Evolutionary conservation across 495 filamentous ascomycete genomes (phyloP).

Genomic region (Amniculicola lignicola): DNA sequence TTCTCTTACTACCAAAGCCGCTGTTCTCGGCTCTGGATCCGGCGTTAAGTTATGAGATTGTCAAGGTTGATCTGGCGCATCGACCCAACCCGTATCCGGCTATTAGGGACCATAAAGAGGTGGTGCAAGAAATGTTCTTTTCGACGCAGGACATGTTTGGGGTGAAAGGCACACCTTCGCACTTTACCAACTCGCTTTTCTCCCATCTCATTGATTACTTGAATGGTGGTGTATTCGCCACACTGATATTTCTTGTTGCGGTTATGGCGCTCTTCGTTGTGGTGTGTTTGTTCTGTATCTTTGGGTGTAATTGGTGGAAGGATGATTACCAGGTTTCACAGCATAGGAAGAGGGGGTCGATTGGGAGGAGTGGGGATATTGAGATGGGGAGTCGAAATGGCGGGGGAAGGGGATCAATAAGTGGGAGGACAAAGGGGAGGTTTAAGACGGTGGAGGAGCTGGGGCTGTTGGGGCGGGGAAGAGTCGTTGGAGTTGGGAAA

Average conservation of each 20-base stretch:
- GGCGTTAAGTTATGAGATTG: conserved; percentile 12
- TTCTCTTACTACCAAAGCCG: conserved; percentile 13
- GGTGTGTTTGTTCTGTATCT: conserved; percentile 20
- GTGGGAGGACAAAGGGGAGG: not conserved
- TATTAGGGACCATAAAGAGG: not conserved
- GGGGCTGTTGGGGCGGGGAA: conserved; percentile 13
- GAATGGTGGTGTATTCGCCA: conserved; percentile 11
- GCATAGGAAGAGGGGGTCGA: conserved; percentile 12
- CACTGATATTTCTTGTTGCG: conserved; percentile 8
- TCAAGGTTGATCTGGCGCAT: conserved; percentile 1
- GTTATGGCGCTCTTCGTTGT: conserved; percentile 17
- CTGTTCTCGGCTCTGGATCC: conserved; percentile 9
- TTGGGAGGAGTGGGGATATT: conserved; percentile 1
- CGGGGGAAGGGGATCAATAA: not conserved
- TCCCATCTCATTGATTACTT: conserved; percentile 2
- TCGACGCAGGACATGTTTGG: conserved; percentile 13
- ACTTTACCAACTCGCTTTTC: not conserved
- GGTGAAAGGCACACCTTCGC: conserved; percentile 11
- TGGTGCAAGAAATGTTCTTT: conserved; percentile 7
- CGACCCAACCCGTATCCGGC: not conserved
- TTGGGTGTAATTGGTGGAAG: conserved; percentile 11
- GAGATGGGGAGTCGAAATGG: conserved; percentile 2
- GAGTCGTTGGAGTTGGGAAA: conserved; percentile 25
- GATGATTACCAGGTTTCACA: conserved; percentile 22
- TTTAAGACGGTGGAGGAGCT: conserved; percentile 22